Conservation (phyloP, 768 basidiomycete species). For the Trametes cingulata region DNA sequence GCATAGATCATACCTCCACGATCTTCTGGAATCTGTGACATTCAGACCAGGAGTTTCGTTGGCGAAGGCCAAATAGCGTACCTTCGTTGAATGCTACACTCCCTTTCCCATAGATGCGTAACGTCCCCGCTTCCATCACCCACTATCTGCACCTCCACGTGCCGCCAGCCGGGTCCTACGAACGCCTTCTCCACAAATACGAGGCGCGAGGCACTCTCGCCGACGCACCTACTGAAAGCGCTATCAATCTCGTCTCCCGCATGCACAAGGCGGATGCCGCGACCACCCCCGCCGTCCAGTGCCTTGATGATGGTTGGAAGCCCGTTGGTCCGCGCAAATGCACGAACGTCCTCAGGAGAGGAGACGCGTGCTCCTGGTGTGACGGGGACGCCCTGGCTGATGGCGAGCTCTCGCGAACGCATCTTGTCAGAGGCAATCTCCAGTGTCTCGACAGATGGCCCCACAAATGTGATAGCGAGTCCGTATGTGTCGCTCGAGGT, state of each 20-base stretch:
- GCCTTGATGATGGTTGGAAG: slow-evolving; percentile 40
- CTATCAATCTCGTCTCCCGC: background rate
- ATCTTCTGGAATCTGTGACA: slow-evolving; percentile 38
- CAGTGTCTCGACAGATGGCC: slow-evolving; percentile 28
- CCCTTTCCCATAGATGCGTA: slow-evolving; percentile 37
- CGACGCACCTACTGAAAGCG: slow-evolving; percentile 13
- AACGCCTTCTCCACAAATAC: slow-evolving; percentile 37
- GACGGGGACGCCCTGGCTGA: slow-evolving; percentile 33
- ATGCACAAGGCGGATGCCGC: slow-evolving; percentile 29
- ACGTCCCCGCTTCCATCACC: slow-evolving; percentile 33
- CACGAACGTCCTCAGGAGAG: slow-evolving; percentile 25
- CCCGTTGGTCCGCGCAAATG: slow-evolving; percentile 19
- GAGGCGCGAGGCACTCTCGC: slow-evolving; percentile 19
- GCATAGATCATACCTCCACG: slow-evolving; percentile 24
- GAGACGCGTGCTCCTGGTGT: slow-evolving; percentile 31
- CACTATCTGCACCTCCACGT: slow-evolving; percentile 37
- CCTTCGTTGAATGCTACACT: slow-evolving; percentile 38
- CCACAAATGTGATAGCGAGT: slow-evolving; percentile 25
- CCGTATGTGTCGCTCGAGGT: background rate
- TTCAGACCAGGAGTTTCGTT: too few species aligned
- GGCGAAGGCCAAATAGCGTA: slow-evolving; percentile 16
- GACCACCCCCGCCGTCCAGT: slow-evolving; percentile 38
- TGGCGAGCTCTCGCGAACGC: slow-evolving; percentile 31
- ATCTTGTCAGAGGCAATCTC: slow-evolving; percentile 28
- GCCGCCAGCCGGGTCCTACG: slow-evolving; percentile 36